A percentile compares a stretch with the other conserved stretches of the same genome.
phyloP scores from a whole-genome alignment of 176 grass and related monocot species.

The Melocanna baccifera region DNA sequence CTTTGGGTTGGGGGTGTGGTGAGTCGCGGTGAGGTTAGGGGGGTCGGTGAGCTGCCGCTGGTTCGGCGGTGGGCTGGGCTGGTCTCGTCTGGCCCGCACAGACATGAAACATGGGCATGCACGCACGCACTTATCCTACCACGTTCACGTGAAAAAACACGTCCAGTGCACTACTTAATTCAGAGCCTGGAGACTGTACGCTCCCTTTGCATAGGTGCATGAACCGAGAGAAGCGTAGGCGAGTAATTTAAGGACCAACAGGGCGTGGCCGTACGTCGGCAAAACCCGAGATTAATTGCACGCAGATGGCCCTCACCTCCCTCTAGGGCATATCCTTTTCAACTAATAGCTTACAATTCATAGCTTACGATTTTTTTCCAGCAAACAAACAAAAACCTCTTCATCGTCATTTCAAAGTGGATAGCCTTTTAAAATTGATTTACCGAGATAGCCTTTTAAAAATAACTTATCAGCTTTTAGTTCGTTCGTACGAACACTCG shows the following conservation, averaged over 20 bases:
- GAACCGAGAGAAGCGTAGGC: background rate
- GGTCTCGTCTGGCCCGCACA: background rate
- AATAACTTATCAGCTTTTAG: too few relatives aligned
- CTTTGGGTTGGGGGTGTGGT: background rate
- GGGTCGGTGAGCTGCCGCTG: background rate
- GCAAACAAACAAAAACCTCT: too few relatives aligned
- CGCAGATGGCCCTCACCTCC: background rate
- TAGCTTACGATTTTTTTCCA: too few relatives aligned
- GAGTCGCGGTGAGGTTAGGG: background rate
- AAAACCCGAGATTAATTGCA: background rate
- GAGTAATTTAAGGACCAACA: constrained; percentile 32
- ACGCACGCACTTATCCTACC: background rate
- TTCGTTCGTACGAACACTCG: too few relatives aligned
- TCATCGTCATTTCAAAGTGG: rapidly evolving
- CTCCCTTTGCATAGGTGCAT: too few relatives aligned
- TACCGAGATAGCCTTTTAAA: too few relatives aligned
- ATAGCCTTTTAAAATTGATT: too few relatives aligned
- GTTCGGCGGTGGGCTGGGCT: background rate
- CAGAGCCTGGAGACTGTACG: too few relatives aligned
- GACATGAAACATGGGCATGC: background rate
- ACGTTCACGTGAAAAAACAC: background rate
- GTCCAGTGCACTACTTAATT: too few relatives aligned
- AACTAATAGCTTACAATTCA: too few relatives aligned
- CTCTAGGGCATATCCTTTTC: too few relatives aligned
- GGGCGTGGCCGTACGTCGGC: constrained; percentile 30